These are phyloP conservation scores for Ascochyta viciae-villosae DNA, from an alignment of 2,329 filamentous ascomycete species.

Conservation along the genomic window DNA sequence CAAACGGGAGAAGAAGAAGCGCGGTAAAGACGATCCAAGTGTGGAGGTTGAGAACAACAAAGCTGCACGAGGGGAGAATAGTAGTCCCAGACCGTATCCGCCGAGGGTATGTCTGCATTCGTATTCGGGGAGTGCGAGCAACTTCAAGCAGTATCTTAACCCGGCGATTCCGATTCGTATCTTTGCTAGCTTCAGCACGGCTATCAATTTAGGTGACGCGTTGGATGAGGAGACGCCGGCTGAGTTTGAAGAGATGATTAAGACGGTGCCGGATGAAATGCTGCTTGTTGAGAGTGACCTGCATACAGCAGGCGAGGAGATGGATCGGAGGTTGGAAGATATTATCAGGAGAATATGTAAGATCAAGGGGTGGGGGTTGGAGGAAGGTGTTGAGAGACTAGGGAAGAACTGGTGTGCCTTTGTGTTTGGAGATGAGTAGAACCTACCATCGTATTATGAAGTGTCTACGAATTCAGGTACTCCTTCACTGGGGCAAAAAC, in stretches of 20 bases:
- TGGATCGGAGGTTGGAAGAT: constrained; percentile 80
- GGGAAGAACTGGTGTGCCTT: constrained; percentile 80
- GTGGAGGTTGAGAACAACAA: constrained; percentile 12
- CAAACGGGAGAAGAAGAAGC: constrained; percentile 60
- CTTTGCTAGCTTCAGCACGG: constrained; percentile 87
- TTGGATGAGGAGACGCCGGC: constrained; percentile 55
- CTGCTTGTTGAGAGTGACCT: constrained; percentile 91
- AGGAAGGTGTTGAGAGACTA: constrained; percentile 72
- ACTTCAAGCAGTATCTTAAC: constrained; percentile 79
- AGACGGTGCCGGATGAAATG: constrained; percentile 75
- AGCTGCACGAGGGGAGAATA: constrained; percentile 7
- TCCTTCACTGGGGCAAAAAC: constrained; percentile 19
- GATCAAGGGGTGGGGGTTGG: constrained; percentile 78
- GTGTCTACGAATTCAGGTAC: constrained; percentile 18
- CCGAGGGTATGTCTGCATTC: constrained; percentile 93
- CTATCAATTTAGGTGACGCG: constrained; percentile 73
- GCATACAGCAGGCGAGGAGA: constrained; percentile 78
- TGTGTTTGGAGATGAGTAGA: constrained; percentile 64
- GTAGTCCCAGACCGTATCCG: constrained; percentile 70
- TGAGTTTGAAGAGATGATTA: constrained; percentile 71
- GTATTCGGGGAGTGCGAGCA: constrained; percentile 79
- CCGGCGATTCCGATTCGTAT: constrained; percentile 75
- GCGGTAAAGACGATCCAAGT: constrained; percentile 24
- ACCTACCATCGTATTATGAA: background rate
- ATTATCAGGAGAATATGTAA: constrained; percentile 78